Percentiles rank a stretch among this genome's conserved stretches.
These are phyloP conservation scores for Kwoniella bestiolae DNA, from an alignment of 768 basidiomycete genomes.

Conservation along the genomic window DNA sequence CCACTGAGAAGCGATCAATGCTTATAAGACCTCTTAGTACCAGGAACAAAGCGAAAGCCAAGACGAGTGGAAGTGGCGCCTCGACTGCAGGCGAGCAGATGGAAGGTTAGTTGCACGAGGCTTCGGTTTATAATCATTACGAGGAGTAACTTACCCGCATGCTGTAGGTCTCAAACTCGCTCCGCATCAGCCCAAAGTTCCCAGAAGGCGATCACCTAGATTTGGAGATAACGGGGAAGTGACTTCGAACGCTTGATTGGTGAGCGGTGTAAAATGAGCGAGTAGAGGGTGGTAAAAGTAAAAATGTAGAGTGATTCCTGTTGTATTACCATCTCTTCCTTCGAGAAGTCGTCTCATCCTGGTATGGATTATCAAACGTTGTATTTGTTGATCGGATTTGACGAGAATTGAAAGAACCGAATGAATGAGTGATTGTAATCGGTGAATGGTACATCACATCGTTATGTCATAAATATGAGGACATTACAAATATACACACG, in stretches of 20 bases:
- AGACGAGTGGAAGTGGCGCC: not conserved
- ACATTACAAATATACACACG: not conserved
- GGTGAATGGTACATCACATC: not conserved
- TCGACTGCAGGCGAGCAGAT: not conserved
- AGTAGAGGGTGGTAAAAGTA: not conserved
- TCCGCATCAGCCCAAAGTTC: not conserved
- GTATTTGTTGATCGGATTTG: too few relatives aligned
- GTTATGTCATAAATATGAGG: not conserved
- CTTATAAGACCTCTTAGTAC: not conserved
- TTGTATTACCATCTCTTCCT: conserved; percentile 3
- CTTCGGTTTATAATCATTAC: too few relatives aligned
- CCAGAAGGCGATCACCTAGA: conserved; percentile 6
- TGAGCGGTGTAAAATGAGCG: not conserved
- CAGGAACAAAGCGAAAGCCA: not conserved
- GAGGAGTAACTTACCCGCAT: too few relatives aligned
- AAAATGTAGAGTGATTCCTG: not conserved
- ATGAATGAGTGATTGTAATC: too few relatives aligned
- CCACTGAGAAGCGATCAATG: not conserved
- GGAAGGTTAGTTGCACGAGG: not conserved
- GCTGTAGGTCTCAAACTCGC: conserved; percentile 4
- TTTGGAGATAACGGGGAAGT: not conserved
- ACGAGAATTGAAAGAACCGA: not conserved
- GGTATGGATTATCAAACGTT: too few relatives aligned
- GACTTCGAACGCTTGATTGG: not conserved
- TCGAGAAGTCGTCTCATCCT: too few relatives aligned